Evolutionary conservation across 2,329 filamentous ascomycete genomes (phyloP), one percentile per base, ranked within the genome.

Genomic region (Alternaria postmessia): DNA sequence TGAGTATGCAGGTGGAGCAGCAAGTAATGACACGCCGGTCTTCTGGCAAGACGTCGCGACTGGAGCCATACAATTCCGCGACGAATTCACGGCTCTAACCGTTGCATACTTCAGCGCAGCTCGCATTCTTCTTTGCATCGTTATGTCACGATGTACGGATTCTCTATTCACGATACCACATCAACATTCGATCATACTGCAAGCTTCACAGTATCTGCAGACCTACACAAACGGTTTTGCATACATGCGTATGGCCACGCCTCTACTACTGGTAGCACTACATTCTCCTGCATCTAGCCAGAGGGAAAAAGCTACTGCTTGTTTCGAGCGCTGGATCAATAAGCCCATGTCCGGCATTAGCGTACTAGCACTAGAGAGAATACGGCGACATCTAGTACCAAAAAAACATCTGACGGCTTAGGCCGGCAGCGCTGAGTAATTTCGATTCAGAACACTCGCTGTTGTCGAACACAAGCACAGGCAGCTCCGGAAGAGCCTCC

Each of bases 201-300:
- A 70, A 12, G 69, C 63, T 12, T 66, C 70, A 11, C 43, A 28
- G n/a, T 70, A 67, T 51, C 47, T 74, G n/a, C 53, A 66, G 5
- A 59, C 62, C 4, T 39, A 64, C 16, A 62, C 47, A 16, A 69
- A 73, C 32, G 73, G 72, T 0, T 71, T 66, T 49, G 69, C 72
- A 32, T 75, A 71, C 36, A 76, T 75, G 69, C 68, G 75, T 11
- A 74, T 76, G 66, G 69, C 70, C 6, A 67, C 67, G 7, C 72
- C 74, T 18, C 49, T 76, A 2, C 69, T 73, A 28, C 56, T 75
- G 3, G 73, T 77, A 16, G 68, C 70, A 3, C 48, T 75, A 28
- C 66, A 75, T 63, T 64, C 65, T 20, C 65, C 59, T 8, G 30
- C 30, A 30, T 16, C 20, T 12, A 57, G 43, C 49, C 72, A 75